phyloP scores from a whole-genome alignment of 176 grass and related monocot species.

The Hsuehochloa calcarea region DNA sequence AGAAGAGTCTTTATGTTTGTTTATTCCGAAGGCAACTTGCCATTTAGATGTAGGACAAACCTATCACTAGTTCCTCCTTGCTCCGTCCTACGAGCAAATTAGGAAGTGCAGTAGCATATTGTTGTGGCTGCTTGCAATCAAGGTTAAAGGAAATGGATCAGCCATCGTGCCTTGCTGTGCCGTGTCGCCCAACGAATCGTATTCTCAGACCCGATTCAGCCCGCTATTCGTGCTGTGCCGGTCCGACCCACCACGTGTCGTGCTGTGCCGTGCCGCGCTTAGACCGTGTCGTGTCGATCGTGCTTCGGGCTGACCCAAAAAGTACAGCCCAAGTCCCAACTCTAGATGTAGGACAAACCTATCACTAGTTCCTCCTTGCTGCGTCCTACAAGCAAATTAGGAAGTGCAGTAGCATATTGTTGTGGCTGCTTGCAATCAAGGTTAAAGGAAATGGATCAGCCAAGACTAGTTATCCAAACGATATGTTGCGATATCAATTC shows the following conservation, averaged over 20 bases:
- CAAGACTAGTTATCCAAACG: background rate
- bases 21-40: conserved; percentile 39
- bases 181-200: too few species aligned
- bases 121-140: background rate
- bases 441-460: background rate
- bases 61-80: conserved; percentile 16
- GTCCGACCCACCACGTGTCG: too few species aligned
- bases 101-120: conserved; percentile 15
- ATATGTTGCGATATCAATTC: background rate
- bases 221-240: too few species aligned
- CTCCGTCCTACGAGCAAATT: conserved; percentile 20
- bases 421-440: background rate
- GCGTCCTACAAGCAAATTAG: conserved; percentile 24
- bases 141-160: too few species aligned
- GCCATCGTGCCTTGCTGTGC: too few species aligned
- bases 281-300: too few species aligned
- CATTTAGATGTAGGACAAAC: conserved; percentile 24
- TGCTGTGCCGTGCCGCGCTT: too few species aligned
- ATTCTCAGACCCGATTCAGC: too few species aligned
- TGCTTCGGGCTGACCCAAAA: too few species aligned
- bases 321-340: too few species aligned
- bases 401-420: background rate
- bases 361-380: conserved; percentile 1
- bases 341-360: conserved; percentile 33
- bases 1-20: conserved; percentile 48